Evolutionary conservation across 2,329 filamentous ascomycete genomes (phyloP).

Genomic region (Colletotrichum simmondsii): DNA sequence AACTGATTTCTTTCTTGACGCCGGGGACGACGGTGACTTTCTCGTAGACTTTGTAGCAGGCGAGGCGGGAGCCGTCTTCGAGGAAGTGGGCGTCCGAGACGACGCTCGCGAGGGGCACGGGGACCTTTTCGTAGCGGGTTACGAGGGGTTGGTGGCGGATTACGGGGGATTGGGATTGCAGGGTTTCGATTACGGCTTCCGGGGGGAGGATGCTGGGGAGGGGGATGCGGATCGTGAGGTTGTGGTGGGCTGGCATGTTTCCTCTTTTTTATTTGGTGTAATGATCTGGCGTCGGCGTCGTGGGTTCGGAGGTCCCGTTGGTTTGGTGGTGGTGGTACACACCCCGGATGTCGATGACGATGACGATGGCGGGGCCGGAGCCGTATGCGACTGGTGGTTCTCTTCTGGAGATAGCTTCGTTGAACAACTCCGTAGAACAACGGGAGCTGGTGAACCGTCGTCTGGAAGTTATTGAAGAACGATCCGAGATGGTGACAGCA

Average conservation of each 20-base stretch:
- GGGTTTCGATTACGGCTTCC: slow-evolving; percentile 47
- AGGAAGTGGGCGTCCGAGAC: slow-evolving; percentile 55
- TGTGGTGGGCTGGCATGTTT: slow-evolving; percentile 40
- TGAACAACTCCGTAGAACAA: neutral
- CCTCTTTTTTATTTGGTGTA: neutral
- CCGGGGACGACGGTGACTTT: slow-evolving; percentile 51
- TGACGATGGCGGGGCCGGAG: neutral
- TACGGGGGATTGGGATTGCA: slow-evolving; percentile 54
- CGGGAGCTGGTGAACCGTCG: neutral
- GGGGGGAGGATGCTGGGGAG: slow-evolving; percentile 53
- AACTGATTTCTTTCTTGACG: slow-evolving; percentile 50
- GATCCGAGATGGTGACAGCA: neutral
- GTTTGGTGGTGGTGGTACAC: neutral
- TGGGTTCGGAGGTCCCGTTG: neutral
- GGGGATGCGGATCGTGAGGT: slow-evolving; percentile 52
- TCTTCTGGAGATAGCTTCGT: neutral
- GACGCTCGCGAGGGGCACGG: slow-evolving; percentile 45
- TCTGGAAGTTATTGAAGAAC: neutral
- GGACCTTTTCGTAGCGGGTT: slow-evolving; percentile 47
- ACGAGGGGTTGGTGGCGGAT: slow-evolving; percentile 53
- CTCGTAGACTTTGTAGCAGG: slow-evolving; percentile 45
- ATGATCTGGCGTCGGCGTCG: no score
- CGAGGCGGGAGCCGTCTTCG: slow-evolving; percentile 45
- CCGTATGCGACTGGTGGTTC: neutral
- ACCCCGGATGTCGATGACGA: neutral